phyloP scores from a whole-genome alignment of 805 yeast genomes.

The Blastobotrys chiropterorum region DNA sequence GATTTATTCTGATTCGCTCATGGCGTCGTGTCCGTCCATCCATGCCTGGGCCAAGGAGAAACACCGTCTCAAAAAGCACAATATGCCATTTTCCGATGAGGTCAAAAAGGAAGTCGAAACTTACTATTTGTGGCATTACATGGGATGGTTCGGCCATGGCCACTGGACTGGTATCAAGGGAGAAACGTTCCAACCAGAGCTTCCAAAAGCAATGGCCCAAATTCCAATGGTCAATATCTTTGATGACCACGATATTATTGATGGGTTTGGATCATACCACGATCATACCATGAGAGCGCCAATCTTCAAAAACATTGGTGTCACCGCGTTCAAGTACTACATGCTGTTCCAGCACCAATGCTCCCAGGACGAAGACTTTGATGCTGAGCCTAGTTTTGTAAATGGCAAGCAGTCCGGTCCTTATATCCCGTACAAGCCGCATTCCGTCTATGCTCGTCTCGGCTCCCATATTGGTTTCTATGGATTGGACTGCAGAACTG shows the following conservation, averaged over 20 bases:
- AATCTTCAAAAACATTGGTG: slow-evolving; percentile 67
- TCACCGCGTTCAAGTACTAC: slow-evolving; percentile 75
- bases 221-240: slow-evolving; percentile 82
- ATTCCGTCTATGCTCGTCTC: slow-evolving; percentile 64
- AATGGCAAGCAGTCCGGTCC: slow-evolving; percentile 55
- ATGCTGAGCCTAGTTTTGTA: slow-evolving; percentile 55
- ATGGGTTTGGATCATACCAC: slow-evolving; percentile 88
- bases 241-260: slow-evolving; percentile 96
- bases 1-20: slow-evolving; percentile 79
- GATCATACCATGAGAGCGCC: slow-evolving; percentile 67
- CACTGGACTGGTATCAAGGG: slow-evolving; percentile 71
- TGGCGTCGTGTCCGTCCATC: slow-evolving; percentile 42
- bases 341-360: slow-evolving; percentile 89
- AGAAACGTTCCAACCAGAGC: slow-evolving; percentile 56
- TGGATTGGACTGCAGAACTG: slow-evolving; percentile 92
- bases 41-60: slow-evolving; percentile 57
- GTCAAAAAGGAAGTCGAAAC: slow-evolving; percentile 50
- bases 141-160: slow-evolving; percentile 88
- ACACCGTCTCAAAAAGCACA: slow-evolving; percentile 41
- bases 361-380: slow-evolving; percentile 36
- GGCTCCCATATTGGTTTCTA: slow-evolving; percentile 68
- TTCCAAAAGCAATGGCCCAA: slow-evolving; percentile 69
- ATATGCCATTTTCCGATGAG: slow-evolving; percentile 39
- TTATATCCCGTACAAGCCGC: slow-evolving; percentile 58
- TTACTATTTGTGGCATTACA: slow-evolving; percentile 67